Evolutionary conservation across 495 filamentous ascomycete species (phyloP).

Genomic region (Aspergillus nidulans): DNA sequence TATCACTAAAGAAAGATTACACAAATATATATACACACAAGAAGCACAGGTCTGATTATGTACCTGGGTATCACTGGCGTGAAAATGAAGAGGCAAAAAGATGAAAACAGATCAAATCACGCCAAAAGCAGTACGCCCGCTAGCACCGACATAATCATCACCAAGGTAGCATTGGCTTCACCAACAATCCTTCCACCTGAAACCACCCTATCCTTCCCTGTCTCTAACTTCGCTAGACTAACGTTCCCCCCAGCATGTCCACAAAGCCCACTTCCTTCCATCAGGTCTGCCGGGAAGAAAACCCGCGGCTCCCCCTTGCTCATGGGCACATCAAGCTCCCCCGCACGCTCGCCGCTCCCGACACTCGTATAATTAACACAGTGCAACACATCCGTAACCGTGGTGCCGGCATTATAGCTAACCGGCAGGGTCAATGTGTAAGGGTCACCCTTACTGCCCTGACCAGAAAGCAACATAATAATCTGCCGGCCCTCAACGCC

Average conservation of each 20-base stretch:
- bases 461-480: conserved; percentile 52
- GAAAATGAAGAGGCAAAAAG: too few species aligned
- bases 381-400: conserved; percentile 41
- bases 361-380: conserved; percentile 37
- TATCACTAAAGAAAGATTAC: too few species aligned
- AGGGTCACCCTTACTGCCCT: conserved; percentile 37
- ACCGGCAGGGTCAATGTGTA: conserved; percentile 40
- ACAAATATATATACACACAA: too few species aligned
- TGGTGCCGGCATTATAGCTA: conserved; percentile 30
- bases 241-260: conserved; percentile 5
- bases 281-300: conserved; percentile 20
- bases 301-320: conserved; percentile 41
- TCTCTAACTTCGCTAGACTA: neutral
- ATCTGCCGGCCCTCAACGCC: conserved; percentile 46
- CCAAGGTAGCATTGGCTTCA: too few species aligned
- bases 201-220: neutral
- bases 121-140: too few species aligned
- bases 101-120: too few species aligned
- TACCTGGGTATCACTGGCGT: too few species aligned
- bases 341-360: conserved; percentile 12
- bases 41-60: too few species aligned
- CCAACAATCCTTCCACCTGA: too few species aligned
- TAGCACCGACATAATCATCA: too few species aligned
- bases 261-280: conserved; percentile 24
- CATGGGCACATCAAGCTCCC: conserved; percentile 39